Conservation (phyloP, 495 filamentous ascomycete species). For the Aspergillus avenaceus region DNA sequence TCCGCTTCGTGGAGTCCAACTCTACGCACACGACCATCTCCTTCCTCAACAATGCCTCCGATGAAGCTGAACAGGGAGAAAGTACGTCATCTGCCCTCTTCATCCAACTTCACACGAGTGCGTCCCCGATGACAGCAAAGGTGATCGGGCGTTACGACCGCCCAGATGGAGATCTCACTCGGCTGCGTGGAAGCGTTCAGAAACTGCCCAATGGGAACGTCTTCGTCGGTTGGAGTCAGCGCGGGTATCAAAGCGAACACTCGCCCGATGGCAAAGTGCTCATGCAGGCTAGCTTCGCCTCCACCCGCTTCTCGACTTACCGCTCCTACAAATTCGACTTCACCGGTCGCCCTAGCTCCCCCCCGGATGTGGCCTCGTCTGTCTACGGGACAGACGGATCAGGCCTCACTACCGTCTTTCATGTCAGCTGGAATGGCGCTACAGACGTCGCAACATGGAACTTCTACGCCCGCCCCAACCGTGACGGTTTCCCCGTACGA, state of each 20-base stretch:
- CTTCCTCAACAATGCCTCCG: conserved; percentile 53
- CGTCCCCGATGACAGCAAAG: conserved; percentile 37
- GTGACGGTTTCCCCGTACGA: conserved; percentile 20
- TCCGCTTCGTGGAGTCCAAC: conserved; percentile 48
- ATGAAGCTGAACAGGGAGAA: conserved; percentile 36
- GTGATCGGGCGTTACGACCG: conserved; percentile 37
- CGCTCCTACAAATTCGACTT: conserved; percentile 40
- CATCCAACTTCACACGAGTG: conserved; percentile 45
- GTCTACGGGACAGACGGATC: conserved; percentile 33
- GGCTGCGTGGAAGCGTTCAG: conserved; percentile 58
- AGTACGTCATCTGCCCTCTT: conserved; percentile 49
- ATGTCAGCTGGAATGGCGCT: conserved; percentile 49
- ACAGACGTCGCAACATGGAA: conserved; percentile 40
- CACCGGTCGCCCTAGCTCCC: conserved; percentile 28
- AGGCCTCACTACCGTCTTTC: conserved; percentile 33
- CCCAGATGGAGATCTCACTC: conserved; percentile 47
- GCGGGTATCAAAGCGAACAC: conserved; percentile 54
- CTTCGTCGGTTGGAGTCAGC: conserved; percentile 56
- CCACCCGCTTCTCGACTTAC: conserved; percentile 36
- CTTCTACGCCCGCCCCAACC: conserved; percentile 31
- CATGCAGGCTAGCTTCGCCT: conserved; percentile 39
- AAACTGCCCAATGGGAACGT: conserved; percentile 51
- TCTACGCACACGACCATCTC: conserved; percentile 48
- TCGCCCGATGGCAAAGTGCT: conserved; percentile 47
- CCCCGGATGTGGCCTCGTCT: conserved; percentile 31